Evolutionary conservation across 495 filamentous ascomycete species (phyloP), one percentile per base, ranked within the genome.

Genomic region (Penicillium egyptiacum): DNA sequence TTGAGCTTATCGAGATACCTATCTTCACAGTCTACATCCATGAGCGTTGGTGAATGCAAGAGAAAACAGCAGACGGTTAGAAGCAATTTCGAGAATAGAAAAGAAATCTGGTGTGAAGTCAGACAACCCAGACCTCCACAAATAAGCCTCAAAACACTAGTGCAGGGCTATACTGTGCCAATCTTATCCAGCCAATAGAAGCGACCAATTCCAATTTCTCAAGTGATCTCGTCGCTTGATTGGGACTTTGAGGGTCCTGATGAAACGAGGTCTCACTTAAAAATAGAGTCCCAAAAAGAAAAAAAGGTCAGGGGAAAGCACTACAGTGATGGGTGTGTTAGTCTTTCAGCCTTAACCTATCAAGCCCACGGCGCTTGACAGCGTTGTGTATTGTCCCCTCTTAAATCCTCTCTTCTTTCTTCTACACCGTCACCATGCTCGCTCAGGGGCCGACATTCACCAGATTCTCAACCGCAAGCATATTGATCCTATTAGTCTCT

Each of bases 141-240:
- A 33, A 42, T 22, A 19, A 42, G 19, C 17, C 41, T 43, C 41
- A 43, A 43, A 16, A 22, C 17, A 11, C 17, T 42, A 42, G 40
- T 42, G 40, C 14, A 28, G 26, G 26, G 39, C 17, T 41, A 9
- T 2, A n/a, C 3, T 17, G 1, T 41, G 39, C 39, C 39, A 19
- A 48, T 26, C 17, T 35, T 50, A 50, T 19, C 31, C 19, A 8
- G 14, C 47, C 47, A 50, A 50, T 50, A 25, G 20, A 35, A 50
- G 10, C 12, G 17, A 33, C 1, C 17, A 35, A 25, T 35, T 37
- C 2, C 11, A 11, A 37, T 1, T 37, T 37, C 17, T 10, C 30
- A 12, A 49, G 44, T 2, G 9, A 10, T 50, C 16, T 25, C 16
- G 17, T 50, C 31, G 46, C 17, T 20, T 9, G 25, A 23, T 5